Evolutionary conservation across 805 yeast genomes (phyloP).

Genomic region (Kodamaea sagamina): DNA sequence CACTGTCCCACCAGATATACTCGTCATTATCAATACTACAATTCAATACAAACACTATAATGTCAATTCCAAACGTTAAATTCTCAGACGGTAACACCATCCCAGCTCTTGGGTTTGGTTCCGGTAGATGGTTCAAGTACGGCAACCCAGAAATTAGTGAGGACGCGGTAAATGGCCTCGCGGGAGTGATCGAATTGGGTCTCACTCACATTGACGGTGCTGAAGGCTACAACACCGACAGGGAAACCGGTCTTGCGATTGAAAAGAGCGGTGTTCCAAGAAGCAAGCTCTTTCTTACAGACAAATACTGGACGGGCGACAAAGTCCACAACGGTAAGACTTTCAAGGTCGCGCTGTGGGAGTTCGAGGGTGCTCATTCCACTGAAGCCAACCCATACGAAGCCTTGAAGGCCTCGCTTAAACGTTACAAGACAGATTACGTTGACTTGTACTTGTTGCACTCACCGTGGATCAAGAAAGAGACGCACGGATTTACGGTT

Average conservation of each 20-base stretch:
- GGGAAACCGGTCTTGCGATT: slow-evolving; percentile 56
- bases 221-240: slow-evolving; percentile 60
- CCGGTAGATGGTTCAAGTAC: slow-evolving; percentile 43
- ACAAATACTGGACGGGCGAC: slow-evolving; percentile 44
- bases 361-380: neutral
- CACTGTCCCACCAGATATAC: too few species aligned
- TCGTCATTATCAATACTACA: too few species aligned
- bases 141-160: slow-evolving; percentile 27
- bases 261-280: slow-evolving; percentile 42
- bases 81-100: slow-evolving; percentile 35
- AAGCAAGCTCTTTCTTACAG: slow-evolving; percentile 55
- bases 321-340: neutral
- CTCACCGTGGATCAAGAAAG: too few species aligned
- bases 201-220: slow-evolving; percentile 67
- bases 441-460: slow-evolving; percentile 15
- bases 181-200: slow-evolving; percentile 50
- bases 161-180: slow-evolving; percentile 45
- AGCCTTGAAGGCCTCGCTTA: slow-evolving; percentile 40
- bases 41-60: slow-evolving; percentile 19
- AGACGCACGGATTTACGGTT: too few species aligned
- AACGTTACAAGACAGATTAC: slow-evolving; percentile 42
- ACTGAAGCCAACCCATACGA: slow-evolving; percentile 36
- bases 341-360: too few species aligned
- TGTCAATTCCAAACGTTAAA: slow-evolving; percentile 20
- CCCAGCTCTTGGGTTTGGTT: slow-evolving; percentile 48